phyloP scores from a whole-genome alignment of 129 eudicot species.

The Chrysanthemum seticuspe region DNA sequence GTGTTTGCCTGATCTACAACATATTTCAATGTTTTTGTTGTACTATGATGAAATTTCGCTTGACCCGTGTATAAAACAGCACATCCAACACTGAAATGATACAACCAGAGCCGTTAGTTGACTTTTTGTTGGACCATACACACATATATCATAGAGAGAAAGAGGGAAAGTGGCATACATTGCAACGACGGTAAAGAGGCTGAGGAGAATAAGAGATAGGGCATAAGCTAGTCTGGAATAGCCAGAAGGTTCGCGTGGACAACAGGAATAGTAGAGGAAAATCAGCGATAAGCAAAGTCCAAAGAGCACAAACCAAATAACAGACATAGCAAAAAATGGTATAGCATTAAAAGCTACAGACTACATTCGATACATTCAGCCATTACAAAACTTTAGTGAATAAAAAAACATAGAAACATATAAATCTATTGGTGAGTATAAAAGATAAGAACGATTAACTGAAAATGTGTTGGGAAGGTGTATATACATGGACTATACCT shows the following conservation, averaged over 20 bases:
- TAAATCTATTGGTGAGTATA: background rate
- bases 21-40: constrained; percentile 58
- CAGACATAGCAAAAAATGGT: constrained; percentile 66
- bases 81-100: constrained; percentile 73
- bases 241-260: constrained; percentile 80
- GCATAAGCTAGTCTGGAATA: constrained; percentile 81
- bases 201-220: constrained; percentile 82
- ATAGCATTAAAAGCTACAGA: constrained; percentile 89
- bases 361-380: constrained; percentile 48
- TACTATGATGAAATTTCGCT: constrained; percentile 67
- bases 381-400: constrained; percentile 6
- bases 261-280: constrained; percentile 68
- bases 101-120: constrained; percentile 19
- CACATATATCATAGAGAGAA: constrained; percentile 20
- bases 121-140: constrained; percentile 3
- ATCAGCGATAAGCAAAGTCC: constrained; percentile 62
- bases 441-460: too few species aligned
- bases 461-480: too few species aligned
- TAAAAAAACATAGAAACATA: background rate
- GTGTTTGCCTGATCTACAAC: constrained; percentile 69
- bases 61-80: constrained; percentile 84
- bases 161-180: constrained; percentile 51
- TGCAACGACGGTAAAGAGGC: constrained; percentile 74
- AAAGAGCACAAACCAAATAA: constrained; percentile 69
- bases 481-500: too few species aligned